These are phyloP conservation scores for Ajuga reptans DNA, from an alignment of 305 asterid species.

Conservation along the genomic window DNA sequence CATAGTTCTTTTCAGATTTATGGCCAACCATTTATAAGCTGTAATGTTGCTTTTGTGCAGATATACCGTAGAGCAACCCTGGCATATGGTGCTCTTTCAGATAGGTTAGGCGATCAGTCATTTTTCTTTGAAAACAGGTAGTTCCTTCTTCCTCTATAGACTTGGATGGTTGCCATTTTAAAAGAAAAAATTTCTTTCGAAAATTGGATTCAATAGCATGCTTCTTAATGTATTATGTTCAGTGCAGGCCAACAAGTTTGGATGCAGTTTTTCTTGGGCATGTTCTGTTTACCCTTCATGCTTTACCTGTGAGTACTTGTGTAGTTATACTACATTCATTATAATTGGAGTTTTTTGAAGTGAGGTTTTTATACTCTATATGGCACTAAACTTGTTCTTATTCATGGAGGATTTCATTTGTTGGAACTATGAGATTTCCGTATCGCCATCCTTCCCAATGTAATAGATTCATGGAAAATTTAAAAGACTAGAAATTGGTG, in stretches of 20 bases:
- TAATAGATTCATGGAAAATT: not conserved
- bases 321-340: not conserved
- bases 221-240: constrained; percentile 20
- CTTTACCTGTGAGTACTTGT: constrained; percentile 74
- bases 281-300: constrained; percentile 66
- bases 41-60: constrained; percentile 29
- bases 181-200: not conserved
- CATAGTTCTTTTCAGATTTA: not conserved
- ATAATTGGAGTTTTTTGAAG: not conserved
- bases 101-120: constrained; percentile 59
- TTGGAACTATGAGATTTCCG: not conserved
- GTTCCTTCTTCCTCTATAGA: not conserved
- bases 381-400: not conserved
- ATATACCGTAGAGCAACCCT: constrained; percentile 58
- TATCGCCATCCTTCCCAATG: not conserved
- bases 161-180: not conserved
- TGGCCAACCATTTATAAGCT: not conserved
- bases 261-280: constrained; percentile 79
- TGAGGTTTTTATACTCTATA: not conserved
- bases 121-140: constrained; percentile 69
- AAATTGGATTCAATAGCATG: constrained; percentile 1
- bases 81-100: constrained; percentile 67
- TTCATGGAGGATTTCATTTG: constrained; percentile 5
- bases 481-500: not conserved
- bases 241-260: constrained; percentile 79